Evolutionary conservation across 352 stramenopile genomes (phyloP).

Genomic region (Pythium coloratum): DNA sequence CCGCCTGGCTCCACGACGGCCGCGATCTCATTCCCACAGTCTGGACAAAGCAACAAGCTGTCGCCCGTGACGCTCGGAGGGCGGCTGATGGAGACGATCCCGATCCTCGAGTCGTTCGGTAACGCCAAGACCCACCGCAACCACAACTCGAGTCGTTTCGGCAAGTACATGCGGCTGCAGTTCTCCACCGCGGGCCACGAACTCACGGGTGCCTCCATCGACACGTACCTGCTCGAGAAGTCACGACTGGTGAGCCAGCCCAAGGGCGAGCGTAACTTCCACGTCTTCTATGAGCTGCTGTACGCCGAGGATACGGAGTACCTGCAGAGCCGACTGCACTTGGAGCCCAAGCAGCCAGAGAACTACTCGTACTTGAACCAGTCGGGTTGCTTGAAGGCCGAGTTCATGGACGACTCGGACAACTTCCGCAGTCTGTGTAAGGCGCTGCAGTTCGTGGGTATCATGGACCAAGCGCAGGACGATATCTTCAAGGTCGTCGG

Average conservation of each 20-base stretch:
- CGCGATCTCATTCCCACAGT: slow-evolving; percentile 76
- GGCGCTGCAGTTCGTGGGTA: slow-evolving; percentile 73
- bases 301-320: slow-evolving; percentile 56
- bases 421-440: slow-evolving; percentile 70
- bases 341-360: slow-evolving; percentile 57
- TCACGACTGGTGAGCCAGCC: slow-evolving; percentile 78
- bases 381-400: slow-evolving; percentile 68
- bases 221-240: slow-evolving; percentile 84
- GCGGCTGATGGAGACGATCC: slow-evolving; percentile 87
- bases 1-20: slow-evolving; percentile 49
- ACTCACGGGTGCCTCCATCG: slow-evolving; percentile 75
- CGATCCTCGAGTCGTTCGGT: slow-evolving; percentile 90
- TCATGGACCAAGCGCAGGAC: slow-evolving; percentile 57
- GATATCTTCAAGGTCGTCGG: slow-evolving; percentile 79
- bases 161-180: slow-evolving; percentile 90
- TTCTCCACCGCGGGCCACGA: slow-evolving; percentile 73
- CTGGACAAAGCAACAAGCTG: slow-evolving; percentile 46
- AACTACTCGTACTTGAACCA: slow-evolving; percentile 76
- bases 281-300: slow-evolving; percentile 86
- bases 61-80: slow-evolving; percentile 71
- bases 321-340: slow-evolving; percentile 47
- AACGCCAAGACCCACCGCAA: slow-evolving; percentile 90
- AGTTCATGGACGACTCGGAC: slow-evolving; percentile 65
- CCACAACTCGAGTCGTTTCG: slow-evolving; percentile 91
- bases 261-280: slow-evolving; percentile 81